Conservation (phyloP, 495 filamentous ascomycete genomes). For the Penicillium chermesinum region DNA sequence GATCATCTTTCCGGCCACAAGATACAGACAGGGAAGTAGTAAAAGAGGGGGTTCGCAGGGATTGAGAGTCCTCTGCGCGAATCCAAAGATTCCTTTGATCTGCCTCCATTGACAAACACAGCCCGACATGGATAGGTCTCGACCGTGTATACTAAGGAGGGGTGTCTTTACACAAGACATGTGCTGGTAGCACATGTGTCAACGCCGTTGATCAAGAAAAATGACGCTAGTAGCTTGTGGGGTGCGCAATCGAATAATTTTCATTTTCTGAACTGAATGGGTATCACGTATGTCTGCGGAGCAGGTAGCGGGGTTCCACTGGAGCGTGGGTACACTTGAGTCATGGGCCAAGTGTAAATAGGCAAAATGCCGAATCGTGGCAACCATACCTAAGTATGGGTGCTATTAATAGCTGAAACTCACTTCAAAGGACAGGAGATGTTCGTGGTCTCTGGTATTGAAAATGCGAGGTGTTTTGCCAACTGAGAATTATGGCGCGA, state of each 20-base stretch:
- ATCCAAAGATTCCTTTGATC: constrained; percentile 29
- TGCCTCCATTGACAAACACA: constrained; percentile 52
- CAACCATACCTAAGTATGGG: too few species aligned
- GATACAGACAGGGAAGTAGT: constrained; percentile 17
- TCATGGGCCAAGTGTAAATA: too few species aligned
- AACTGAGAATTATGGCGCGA: too few species aligned
- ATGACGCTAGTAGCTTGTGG: too few species aligned
- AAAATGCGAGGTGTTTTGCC: too few species aligned
- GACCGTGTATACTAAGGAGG: constrained; percentile 51
- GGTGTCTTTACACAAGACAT: constrained; percentile 12
- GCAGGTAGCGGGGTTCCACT: neutral
- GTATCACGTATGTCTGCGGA: constrained; percentile 10
- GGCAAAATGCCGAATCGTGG: too few species aligned
- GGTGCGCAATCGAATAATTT: too few species aligned
- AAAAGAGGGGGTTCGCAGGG: constrained; percentile 24
- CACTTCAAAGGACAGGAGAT: too few species aligned
- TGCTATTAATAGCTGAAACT: too few species aligned
- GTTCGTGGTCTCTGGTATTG: too few species aligned
- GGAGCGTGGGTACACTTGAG: constrained; percentile 5
- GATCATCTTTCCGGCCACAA: constrained; percentile 16
- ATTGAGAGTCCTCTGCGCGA: constrained; percentile 26
- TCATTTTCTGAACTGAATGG: constrained; percentile 14
- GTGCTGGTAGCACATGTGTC: too few species aligned
- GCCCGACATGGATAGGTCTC: constrained; percentile 42
- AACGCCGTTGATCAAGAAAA: too few species aligned